Percentiles rank a stretch among this genome's conserved stretches.
Conservation (phyloP, 306 rosid genomes). For the Delonix regia region DNA sequence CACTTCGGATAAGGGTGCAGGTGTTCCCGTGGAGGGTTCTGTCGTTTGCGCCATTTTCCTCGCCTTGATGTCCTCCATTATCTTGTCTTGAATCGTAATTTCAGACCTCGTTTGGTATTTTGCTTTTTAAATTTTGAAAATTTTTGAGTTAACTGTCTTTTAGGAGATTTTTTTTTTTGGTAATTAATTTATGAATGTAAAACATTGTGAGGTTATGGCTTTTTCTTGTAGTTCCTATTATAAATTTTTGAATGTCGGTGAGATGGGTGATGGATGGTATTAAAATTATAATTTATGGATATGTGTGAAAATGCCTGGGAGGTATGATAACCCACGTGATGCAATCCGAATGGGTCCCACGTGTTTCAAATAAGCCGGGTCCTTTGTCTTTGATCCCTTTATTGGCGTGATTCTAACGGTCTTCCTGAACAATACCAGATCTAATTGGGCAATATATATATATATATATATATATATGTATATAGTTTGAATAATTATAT, state of each 20-base stretch:
- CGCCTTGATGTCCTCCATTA: conserved; percentile 43
- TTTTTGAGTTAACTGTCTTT: neutral
- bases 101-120: neutral
- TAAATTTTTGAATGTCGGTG: neutral
- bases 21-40: conserved; percentile 41
- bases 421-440: neutral
- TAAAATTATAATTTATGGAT: too few species aligned
- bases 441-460: too few species aligned
- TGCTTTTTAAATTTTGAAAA: conserved; percentile 10
- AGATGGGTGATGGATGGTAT: too few species aligned
- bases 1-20: conserved; percentile 33
- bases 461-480: too few species aligned
- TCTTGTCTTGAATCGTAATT: conserved; percentile 63
- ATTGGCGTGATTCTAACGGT: neutral
- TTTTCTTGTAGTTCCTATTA: neutral
- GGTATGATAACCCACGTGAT: neutral
- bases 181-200: conserved; percentile 3
- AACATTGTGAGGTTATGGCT: neutral
- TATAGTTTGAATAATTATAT: too few species aligned
- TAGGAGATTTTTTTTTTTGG: neutral
- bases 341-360: conserved; percentile 3
- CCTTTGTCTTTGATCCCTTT: too few species aligned
- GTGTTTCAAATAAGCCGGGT: neutral
- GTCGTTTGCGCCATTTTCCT: conserved; percentile 33
- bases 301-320: neutral